phyloP scores from a whole-genome alignment of 2,329 filamentous ascomycete species.

The Nemania sp. region DNA sequence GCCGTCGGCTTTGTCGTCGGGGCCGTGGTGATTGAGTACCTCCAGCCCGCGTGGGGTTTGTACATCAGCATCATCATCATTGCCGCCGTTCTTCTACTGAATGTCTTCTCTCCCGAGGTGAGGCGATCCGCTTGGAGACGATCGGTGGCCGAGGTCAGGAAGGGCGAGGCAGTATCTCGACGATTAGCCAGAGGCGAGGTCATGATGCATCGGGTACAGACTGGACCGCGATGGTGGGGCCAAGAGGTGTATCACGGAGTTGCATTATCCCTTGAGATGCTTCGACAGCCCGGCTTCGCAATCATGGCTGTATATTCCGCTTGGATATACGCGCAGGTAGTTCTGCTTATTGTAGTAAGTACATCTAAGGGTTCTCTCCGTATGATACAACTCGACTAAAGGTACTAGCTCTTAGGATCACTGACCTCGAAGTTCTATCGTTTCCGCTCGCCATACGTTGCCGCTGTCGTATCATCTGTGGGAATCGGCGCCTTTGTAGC shows the following conservation, averaged over 20 bases:
- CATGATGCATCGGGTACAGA: conserved; percentile 74
- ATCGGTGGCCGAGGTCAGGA: conserved; percentile 68
- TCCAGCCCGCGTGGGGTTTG: conserved; percentile 74
- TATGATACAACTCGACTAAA: conserved; percentile 13
- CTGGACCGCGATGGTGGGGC: conserved; percentile 76
- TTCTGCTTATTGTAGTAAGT: conserved; percentile 66
- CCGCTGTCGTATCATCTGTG: conserved; percentile 67
- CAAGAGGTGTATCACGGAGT: conserved; percentile 75
- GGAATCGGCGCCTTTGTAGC: conserved; percentile 71
- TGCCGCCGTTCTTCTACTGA: conserved; percentile 67
- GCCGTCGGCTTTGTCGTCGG: conserved; percentile 74
- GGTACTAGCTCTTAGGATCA: conserved; percentile 63
- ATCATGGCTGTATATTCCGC: conserved; percentile 72
- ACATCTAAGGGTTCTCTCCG: background rate
- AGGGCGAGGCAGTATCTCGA: conserved; percentile 55
- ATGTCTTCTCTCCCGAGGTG: conserved; percentile 73
- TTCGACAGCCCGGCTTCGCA: conserved; percentile 74
- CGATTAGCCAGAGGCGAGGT: conserved; percentile 73
- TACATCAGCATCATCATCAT: conserved; percentile 73
- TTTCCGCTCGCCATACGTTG: conserved; percentile 67
- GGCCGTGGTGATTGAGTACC: conserved; percentile 66
- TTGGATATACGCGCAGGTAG: conserved; percentile 79
- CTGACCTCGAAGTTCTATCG: conserved; percentile 71
- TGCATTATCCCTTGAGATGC: conserved; percentile 69
- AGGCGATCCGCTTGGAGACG: conserved; percentile 70